Percentiles rank a stretch among this genome's conserved stretches.
phyloP scores from a whole-genome alignment of 306 rosid genomes.

The Acacia melanoxylon region DNA sequence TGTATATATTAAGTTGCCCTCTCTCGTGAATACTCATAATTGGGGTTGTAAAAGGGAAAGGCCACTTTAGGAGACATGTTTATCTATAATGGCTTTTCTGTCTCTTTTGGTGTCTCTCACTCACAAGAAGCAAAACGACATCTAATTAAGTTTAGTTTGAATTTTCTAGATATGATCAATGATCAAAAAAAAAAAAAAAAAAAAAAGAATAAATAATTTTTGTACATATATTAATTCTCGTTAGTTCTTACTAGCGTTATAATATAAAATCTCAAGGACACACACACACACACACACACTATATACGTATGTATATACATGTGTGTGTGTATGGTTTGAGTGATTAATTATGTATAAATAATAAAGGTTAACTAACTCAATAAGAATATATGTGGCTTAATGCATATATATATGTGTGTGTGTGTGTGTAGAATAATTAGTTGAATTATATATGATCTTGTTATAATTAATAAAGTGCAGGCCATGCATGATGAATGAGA shows the following conservation, averaged over 20 bases:
- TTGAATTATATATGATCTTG: not conserved
- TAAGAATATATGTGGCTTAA: not conserved
- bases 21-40: constrained; percentile 31
- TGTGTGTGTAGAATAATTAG: not conserved
- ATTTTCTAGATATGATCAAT: not conserved
- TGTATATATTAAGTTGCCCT: not conserved
- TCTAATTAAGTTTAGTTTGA: not conserved
- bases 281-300: not conserved
- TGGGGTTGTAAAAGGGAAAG: constrained; percentile 14
- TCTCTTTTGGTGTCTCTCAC: constrained; percentile 16
- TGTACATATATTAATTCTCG: not conserved
- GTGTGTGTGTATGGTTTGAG: not conserved
- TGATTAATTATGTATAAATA: not conserved
- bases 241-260: not conserved
- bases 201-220: not conserved
- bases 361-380: not conserved
- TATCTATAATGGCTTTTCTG: constrained; percentile 14
- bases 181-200: too few species aligned
- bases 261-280: not conserved
- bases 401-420: not conserved
- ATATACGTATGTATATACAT: too few species aligned
- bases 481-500: not conserved
- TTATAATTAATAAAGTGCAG: not conserved
- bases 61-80: constrained; percentile 34
- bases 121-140: not conserved